Conservation (phyloP, 208 protist genomes). For the Acanthamoeba lenticulata region DNA sequence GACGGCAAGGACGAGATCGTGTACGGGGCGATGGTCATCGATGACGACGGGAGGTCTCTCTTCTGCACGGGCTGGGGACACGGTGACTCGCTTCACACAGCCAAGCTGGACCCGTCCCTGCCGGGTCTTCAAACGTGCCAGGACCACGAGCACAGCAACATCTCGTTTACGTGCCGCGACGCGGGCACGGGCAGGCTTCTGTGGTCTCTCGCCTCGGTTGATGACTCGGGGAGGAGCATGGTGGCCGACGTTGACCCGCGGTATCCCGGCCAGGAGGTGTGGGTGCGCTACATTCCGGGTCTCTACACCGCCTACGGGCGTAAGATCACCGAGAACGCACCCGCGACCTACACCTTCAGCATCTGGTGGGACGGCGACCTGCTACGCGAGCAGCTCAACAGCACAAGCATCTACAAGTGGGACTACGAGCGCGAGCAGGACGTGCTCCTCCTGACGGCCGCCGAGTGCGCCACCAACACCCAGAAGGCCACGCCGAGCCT, state of each 20-base stretch:
- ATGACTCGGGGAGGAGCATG: neutral
- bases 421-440: neutral
- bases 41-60: neutral
- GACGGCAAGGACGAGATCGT: neutral
- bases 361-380: constrained; percentile 36
- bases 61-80: neutral
- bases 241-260: constrained; percentile 2
- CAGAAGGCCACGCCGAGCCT: neutral
- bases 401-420: neutral
- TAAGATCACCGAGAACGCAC: neutral
- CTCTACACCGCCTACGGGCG: neutral
- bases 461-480: neutral
- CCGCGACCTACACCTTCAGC: neutral
- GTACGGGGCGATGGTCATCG: neutral
- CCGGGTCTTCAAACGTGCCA: neutral
- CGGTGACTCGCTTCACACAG: neutral
- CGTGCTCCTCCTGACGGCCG: neutral
- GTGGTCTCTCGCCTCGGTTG: neutral
- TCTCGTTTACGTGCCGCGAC: neutral
- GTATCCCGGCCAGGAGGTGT: neutral
- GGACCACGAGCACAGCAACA: neutral
- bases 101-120: neutral
- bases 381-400: neutral
- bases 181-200: neutral
- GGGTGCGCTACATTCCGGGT: neutral